Evolutionary conservation across 805 yeast species (phyloP).

Genomic region (Yarrowia keelungensis): DNA sequence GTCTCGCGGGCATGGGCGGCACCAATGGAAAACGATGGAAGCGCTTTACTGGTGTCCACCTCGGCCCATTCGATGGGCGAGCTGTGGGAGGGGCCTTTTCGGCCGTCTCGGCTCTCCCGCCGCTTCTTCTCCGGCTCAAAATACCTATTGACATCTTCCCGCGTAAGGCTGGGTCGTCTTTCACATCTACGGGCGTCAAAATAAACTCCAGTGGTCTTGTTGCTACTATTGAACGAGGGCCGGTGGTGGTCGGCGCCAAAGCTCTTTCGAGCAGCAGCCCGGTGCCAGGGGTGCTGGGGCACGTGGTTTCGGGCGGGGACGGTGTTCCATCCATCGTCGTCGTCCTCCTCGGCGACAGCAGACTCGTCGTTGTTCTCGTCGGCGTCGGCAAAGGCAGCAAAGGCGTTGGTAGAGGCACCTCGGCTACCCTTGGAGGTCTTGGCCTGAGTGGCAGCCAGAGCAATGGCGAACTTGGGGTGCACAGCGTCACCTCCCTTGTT

Average conservation of each 20-base stretch:
- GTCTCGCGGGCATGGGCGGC: constrained; percentile 13
- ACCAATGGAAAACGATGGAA: constrained; percentile 5
- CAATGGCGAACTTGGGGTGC: constrained; percentile 41
- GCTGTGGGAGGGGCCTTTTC: too few relatives aligned
- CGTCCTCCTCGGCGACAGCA: constrained; percentile 40
- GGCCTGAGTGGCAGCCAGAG: constrained; percentile 39
- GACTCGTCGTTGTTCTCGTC: constrained; percentile 37
- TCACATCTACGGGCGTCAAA: constrained; percentile 34
- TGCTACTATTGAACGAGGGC: constrained; percentile 39
- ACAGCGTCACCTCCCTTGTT: constrained; percentile 29
- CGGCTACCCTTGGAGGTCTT: constrained; percentile 36
- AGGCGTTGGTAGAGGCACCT: constrained; percentile 28
- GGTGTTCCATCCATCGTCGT: constrained; percentile 45
- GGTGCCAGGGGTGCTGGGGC: constrained; percentile 35
- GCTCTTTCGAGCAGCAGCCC: constrained; percentile 38
- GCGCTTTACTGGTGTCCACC: constrained; percentile 30
- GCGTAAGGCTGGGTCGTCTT: constrained; percentile 21
- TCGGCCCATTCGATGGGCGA: constrained; percentile 4
- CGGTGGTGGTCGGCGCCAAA: constrained; percentile 37
- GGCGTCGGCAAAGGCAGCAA: constrained; percentile 39
- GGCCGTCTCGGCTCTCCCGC: too few relatives aligned
- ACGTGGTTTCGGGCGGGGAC: constrained; percentile 44
- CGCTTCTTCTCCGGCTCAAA: neutral
- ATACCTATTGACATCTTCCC: constrained; percentile 17
- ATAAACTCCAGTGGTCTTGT: constrained; percentile 39